These are phyloP conservation scores for Ramaria rubella DNA, from an alignment of 768 basidiomycete genomes.

Conservation along the genomic window DNA sequence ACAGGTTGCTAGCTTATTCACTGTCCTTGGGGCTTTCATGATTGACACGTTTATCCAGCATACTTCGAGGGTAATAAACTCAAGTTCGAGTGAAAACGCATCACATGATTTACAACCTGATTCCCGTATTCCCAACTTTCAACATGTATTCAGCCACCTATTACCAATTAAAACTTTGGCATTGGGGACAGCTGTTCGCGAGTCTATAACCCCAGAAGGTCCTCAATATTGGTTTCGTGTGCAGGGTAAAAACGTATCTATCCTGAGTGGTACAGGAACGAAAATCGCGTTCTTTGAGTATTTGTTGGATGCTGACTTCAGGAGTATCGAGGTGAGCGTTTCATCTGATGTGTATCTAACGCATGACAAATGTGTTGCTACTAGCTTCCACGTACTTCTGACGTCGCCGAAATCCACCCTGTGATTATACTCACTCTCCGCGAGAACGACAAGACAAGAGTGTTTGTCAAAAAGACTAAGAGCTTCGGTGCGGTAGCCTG, in stretches of 20 bases:
- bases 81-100: too few species aligned
- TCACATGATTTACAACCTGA: too few species aligned
- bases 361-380: background rate
- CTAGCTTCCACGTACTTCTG: background rate
- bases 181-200: background rate
- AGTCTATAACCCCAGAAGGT: background rate
- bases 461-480: background rate
- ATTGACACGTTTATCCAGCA: too few species aligned
- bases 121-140: too few species aligned
- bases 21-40: background rate
- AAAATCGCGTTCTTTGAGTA: background rate
- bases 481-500: background rate
- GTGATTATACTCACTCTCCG: background rate
- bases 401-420: background rate
- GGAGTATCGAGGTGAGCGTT: background rate
- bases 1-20: background rate
- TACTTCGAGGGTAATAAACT: too few species aligned
- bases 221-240: conserved; percentile 1
- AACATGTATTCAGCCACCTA: background rate
- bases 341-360: background rate
- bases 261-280: background rate
- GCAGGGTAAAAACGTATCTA: background rate
- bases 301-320: background rate
- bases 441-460: background rate
- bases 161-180: background rate